phyloP scores from a whole-genome alignment of 768 basidiomycete species.

The Amanita molliuscula region DNA sequence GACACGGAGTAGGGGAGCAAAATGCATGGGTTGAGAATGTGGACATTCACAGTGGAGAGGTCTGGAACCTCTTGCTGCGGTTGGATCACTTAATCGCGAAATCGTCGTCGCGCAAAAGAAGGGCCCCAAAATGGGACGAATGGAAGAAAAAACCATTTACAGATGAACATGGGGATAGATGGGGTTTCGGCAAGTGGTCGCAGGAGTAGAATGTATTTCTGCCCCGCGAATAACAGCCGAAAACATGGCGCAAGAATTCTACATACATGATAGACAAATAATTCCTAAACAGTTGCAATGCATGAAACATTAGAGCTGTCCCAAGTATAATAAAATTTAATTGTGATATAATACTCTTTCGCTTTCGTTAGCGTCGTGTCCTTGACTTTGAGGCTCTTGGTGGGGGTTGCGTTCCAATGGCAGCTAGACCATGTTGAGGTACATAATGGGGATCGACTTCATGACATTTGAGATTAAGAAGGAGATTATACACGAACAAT shows the following conservation, averaged over 20 bases:
- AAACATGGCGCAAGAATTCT: neutral
- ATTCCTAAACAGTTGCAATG: slow-evolving; percentile 4
- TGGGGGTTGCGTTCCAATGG: slow-evolving; percentile 35
- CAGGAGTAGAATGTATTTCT: neutral
- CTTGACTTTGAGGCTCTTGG: slow-evolving; percentile 48
- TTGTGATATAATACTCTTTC: neutral
- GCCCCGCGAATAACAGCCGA: neutral
- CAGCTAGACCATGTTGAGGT: slow-evolving; percentile 72
- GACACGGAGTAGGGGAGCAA: slow-evolving; percentile 50
- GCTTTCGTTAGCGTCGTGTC: slow-evolving; percentile 31
- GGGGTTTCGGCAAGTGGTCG: slow-evolving; percentile 44
- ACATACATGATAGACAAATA: slow-evolving; percentile 3
- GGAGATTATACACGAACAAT: slow-evolving; percentile 76
- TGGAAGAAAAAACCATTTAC: slow-evolving; percentile 36
- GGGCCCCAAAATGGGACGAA: slow-evolving; percentile 22
- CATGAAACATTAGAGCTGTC: slow-evolving; percentile 5
- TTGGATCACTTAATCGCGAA: slow-evolving; percentile 5
- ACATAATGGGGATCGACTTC: slow-evolving; percentile 70
- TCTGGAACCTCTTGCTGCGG: slow-evolving; percentile 28
- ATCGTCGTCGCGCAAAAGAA: slow-evolving; percentile 5
- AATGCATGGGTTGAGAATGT: slow-evolving; percentile 42
- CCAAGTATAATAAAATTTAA: neutral
- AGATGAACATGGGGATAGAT: slow-evolving; percentile 23
- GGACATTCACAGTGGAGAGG: slow-evolving; percentile 35
- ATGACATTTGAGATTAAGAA: slow-evolving; percentile 68